A percentile compares a stretch with the other conserved stretches of the same genome.
phyloP scores from a whole-genome alignment of 305 asterid species.

The Euphrasia arctica region DNA sequence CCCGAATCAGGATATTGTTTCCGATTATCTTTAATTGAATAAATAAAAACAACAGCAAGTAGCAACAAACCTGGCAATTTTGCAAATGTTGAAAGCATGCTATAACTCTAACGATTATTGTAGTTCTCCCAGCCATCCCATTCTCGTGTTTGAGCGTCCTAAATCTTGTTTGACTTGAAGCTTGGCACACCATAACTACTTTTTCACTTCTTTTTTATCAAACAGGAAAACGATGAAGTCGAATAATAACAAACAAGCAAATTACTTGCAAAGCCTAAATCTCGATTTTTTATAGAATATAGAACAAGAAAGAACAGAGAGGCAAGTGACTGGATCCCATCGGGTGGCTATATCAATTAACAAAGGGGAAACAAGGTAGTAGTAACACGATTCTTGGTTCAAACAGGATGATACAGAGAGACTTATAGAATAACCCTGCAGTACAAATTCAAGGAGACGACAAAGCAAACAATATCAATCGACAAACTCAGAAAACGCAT shows the following conservation, averaged over 20 bases:
- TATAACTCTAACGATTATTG: conserved; percentile 74
- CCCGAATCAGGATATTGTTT: conserved; percentile 18
- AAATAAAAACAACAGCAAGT: background rate
- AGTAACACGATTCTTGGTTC: conserved; percentile 1
- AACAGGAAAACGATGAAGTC: conserved; percentile 19
- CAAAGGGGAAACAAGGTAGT: background rate
- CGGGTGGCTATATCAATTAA: conserved; percentile 17
- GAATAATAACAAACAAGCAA: conserved; percentile 18
- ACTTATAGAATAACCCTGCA: conserved; percentile 85
- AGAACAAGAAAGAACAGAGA: conserved; percentile 44
- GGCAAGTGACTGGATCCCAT: conserved; percentile 62
- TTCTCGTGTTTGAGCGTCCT: conserved; percentile 71
- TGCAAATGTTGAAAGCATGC: conserved; percentile 82
- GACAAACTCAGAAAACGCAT: conserved; percentile 72
- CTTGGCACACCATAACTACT: conserved; percentile 94
- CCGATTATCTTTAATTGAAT: background rate
- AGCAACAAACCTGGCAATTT: conserved; percentile 72
- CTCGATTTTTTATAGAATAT: conserved; percentile 35
- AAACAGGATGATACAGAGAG: background rate
- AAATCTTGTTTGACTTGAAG: conserved; percentile 70
- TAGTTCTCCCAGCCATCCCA: conserved; percentile 69
- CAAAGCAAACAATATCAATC: conserved; percentile 50
- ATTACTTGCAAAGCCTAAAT: conserved; percentile 7
- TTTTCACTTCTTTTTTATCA: conserved; percentile 27
- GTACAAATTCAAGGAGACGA: conserved; percentile 69